Conservation (phyloP, 1,284 basidiomycete genomes). For the Boletus holoroseus region DNA sequence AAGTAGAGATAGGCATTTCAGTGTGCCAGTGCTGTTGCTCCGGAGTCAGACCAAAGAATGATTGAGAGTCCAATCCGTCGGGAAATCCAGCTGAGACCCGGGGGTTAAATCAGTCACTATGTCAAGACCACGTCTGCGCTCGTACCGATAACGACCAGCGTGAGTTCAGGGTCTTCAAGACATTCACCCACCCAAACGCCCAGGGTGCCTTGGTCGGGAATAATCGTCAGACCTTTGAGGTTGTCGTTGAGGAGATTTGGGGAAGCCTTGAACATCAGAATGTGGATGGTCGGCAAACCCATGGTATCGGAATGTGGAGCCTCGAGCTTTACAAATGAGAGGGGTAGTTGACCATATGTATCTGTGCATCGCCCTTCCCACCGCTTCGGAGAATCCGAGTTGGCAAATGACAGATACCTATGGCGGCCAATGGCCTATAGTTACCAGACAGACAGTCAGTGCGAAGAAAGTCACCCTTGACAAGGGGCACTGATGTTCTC, state of each 20-base stretch:
- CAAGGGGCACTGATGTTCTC: too few species aligned
- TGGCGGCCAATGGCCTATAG: too few species aligned
- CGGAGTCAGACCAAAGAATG: background rate
- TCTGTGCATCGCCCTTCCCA: too few species aligned
- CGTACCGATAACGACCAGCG: slow-evolving; percentile 2
- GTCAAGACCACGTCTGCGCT: background rate
- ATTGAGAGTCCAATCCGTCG: background rate
- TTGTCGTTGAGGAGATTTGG: background rate
- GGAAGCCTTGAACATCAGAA: too few species aligned
- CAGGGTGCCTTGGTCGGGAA: background rate
- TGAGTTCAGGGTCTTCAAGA: slow-evolving; percentile 1
- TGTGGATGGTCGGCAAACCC: too few species aligned
- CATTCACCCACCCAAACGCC: slow-evolving; percentile 2
- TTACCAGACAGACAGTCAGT: too few species aligned
- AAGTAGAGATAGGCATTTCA: background rate
- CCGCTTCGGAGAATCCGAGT: too few species aligned
- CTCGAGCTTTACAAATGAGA: too few species aligned
- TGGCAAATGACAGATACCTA: too few species aligned
- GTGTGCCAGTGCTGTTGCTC: background rate
- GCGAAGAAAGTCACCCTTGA: too few species aligned
- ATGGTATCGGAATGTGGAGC: too few species aligned
- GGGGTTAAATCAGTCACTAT: background rate
- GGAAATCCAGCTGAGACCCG: background rate
- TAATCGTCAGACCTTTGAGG: background rate
- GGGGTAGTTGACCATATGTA: too few species aligned